Evolutionary conservation across 352 stramenopile genomes (phyloP).

Genomic region (Pythium aphanidermatum): DNA sequence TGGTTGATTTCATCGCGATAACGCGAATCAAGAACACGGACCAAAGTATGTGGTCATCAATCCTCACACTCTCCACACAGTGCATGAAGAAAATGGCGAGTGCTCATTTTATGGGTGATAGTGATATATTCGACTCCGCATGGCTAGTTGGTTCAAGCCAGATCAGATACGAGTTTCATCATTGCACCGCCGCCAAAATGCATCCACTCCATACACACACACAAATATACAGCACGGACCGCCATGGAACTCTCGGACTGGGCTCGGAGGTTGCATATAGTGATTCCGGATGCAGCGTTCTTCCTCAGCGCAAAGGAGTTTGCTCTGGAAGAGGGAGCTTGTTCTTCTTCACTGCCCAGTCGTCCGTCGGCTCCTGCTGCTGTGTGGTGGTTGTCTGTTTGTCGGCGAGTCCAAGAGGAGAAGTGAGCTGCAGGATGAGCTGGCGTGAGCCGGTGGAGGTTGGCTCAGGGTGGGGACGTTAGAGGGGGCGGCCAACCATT

Average conservation of each 20-base stretch:
- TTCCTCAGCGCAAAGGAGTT: slow-evolving; percentile 57
- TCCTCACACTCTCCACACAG: slow-evolving; percentile 28
- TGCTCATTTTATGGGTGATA: slow-evolving; percentile 93
- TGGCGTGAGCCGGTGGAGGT: neutral
- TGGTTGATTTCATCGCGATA: slow-evolving; percentile 88
- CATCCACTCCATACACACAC: slow-evolving; percentile 14
- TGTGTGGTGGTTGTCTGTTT: slow-evolving; percentile 2
- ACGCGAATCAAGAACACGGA: slow-evolving; percentile 90
- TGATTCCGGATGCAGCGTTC: slow-evolving; percentile 88
- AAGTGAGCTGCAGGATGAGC: slow-evolving; percentile 8
- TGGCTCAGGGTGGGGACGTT: neutral
- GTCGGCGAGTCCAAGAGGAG: slow-evolving; percentile 4
- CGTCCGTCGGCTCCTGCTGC: slow-evolving; percentile 13
- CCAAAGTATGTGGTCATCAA: slow-evolving; percentile 89
- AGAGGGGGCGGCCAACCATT: slow-evolving; percentile 17
- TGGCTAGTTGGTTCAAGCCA: slow-evolving; percentile 90
- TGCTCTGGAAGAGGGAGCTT: slow-evolving; percentile 87
- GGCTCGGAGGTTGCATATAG: slow-evolving; percentile 83
- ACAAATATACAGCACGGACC: slow-evolving; percentile 20
- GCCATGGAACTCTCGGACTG: slow-evolving; percentile 16
- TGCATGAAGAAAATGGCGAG: slow-evolving; percentile 21
- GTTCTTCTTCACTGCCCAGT: slow-evolving; percentile 68
- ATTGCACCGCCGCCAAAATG: slow-evolving; percentile 46
- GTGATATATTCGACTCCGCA: slow-evolving; percentile 89
- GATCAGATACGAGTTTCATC: slow-evolving; percentile 79